Evolutionary conservation across 2,329 filamentous ascomycete species (phyloP).

Genomic region (Fusarium brachygibbosum): DNA sequence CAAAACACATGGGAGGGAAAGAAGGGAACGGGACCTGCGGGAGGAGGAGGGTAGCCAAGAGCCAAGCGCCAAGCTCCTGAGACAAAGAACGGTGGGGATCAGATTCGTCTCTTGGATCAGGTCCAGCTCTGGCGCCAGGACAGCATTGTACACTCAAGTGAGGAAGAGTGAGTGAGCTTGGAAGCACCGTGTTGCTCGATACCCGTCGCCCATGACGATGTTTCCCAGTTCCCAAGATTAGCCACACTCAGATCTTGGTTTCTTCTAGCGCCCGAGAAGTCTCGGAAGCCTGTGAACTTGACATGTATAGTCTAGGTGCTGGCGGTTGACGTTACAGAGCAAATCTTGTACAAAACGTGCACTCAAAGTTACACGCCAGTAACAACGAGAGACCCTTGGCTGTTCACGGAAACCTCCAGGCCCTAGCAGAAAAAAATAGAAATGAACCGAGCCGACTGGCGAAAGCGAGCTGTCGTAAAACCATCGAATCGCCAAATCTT

Average conservation of each 20-base stretch:
- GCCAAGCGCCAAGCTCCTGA: constrained; percentile 19
- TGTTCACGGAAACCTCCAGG: constrained; percentile 4
- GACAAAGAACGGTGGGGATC: constrained; percentile 22
- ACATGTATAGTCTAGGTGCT: constrained; percentile 24
- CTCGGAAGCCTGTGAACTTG: constrained; percentile 30
- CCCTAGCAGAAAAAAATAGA: not conserved
- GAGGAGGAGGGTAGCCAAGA: not conserved
- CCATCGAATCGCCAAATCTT: constrained; percentile 17
- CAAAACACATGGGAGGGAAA: constrained; percentile 11
- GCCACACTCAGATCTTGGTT: constrained; percentile 23
- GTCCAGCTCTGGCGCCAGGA: not conserved
- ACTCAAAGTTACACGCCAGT: constrained; percentile 16
- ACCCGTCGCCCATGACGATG: constrained; percentile 28
- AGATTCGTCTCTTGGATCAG: not conserved
- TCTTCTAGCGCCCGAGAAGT: constrained; percentile 37
- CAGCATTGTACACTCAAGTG: not conserved
- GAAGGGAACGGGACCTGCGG: constrained; percentile 12
- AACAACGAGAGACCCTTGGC: constrained; percentile 10
- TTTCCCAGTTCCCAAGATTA: constrained; percentile 1
- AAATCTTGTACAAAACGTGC: constrained; percentile 1
- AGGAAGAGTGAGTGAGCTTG: constrained; percentile 2
- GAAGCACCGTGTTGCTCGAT: constrained; percentile 5
- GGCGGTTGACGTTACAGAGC: not conserved
- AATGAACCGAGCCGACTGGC: constrained; percentile 3
- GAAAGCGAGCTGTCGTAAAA: constrained; percentile 15